A percentile compares a stretch with the other conserved stretches of the same genome.
Evolutionary conservation across 345 rosid species (phyloP).

Genomic region (Erucastrum elatum): DNA sequence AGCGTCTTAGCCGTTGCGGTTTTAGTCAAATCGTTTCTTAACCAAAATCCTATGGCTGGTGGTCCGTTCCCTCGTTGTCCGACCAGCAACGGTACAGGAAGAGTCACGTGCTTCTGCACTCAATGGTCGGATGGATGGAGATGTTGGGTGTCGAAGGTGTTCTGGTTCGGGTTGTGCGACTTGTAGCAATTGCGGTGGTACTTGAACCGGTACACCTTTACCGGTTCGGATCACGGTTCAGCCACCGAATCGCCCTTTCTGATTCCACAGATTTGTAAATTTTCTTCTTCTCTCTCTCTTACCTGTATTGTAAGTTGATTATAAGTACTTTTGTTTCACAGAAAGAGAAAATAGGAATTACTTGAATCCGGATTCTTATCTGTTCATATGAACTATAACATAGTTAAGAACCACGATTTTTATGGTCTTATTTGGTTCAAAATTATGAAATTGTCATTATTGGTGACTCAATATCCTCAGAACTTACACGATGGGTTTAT

Average conservation of each 20-base stretch:
- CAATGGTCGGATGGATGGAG: constrained; percentile 94
- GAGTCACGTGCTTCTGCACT: constrained; percentile 70
- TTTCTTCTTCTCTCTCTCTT: neutral
- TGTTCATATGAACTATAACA: neutral
- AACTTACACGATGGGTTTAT: neutral
- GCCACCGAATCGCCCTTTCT: constrained; percentile 50
- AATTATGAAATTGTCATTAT: neutral
- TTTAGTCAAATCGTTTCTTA: constrained; percentile 77
- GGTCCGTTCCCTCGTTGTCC: constrained; percentile 69
- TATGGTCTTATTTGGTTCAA: neutral
- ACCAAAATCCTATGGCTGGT: constrained; percentile 90
- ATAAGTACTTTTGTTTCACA: constrained; percentile 21
- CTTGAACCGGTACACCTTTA: constrained; percentile 84
- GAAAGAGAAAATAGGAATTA: constrained; percentile 23
- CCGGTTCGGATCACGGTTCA: constrained; percentile 72
- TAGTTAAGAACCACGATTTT: neutral
- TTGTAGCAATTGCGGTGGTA: constrained; percentile 86
- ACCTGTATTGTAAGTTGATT: constrained; percentile 28
- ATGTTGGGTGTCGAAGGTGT: constrained; percentile 82
- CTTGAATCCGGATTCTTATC: constrained; percentile 19
- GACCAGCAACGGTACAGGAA: constrained; percentile 84
- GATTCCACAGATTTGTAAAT: constrained; percentile 25
- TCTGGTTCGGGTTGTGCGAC: constrained; percentile 84
- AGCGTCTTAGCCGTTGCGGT: constrained; percentile 90
- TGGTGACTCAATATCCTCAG: neutral